Base-by-base conservation (phyloP, 257 asterid genomes). In the Echites panduratus region DNA sequence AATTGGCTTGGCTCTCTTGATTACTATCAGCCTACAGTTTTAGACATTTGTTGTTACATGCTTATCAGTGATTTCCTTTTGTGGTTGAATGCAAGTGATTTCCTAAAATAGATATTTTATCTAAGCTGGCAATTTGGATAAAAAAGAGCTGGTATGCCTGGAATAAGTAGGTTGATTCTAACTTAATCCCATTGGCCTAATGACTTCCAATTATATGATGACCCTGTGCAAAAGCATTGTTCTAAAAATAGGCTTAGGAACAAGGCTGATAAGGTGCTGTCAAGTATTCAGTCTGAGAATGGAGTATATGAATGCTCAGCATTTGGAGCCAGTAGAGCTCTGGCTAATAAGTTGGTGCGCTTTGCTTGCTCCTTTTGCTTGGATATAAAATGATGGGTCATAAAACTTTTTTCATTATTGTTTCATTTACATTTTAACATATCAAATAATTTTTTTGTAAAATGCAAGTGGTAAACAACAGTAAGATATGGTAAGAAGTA, bases 1-100 rank as follows among this genome's bases (percentile, higher is more conserved):
- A 32, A 27, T 61, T 54, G 49, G 41, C 53, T 53, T 41, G 78
- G 38, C 68, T 56, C 53, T 70, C 52, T 54, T 56, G 24, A 70
- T 40, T n/a, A 3, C 8, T 13, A 35, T n/a, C n/a, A 38, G 66
- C 6, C 63, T 8, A 24, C n/a, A 38, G 40, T 70, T 38, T 47
- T 38, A 20, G 49, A 2, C 20, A 27, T 26, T 69, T 26, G 32
- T 6, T 49, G 11, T 29, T 29, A 9, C 11, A 69, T 19, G 13
- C 29, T 29, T 48, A 19, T 32, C 19, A 27, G 65, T 11, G 17
- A 58, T 32, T 2, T 24, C 24, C 24, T 56, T 14, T 56, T 35
- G 47, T 35, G 66, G 43, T 35, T 62, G 67, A 62, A 62, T 32
- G 67, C 45, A 32, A 70, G 9, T 0, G 70, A 35, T 67, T 19